Percentiles rank a stretch among this genome's conserved stretches.
Conservation (phyloP, 306 rosid genomes). For the Carpinus fangiana region DNA sequence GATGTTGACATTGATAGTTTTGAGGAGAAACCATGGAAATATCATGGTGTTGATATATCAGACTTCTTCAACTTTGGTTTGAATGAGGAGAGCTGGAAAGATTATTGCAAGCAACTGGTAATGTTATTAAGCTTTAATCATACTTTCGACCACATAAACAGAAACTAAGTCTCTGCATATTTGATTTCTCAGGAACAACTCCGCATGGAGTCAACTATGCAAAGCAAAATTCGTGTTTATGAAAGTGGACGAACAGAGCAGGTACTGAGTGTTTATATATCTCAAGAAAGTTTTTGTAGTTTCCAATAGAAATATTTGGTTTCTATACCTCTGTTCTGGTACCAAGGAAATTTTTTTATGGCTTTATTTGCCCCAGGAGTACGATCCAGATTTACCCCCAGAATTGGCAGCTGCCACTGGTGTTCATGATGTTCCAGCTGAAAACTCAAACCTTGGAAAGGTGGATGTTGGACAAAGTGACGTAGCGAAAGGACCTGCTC, state of each 20-base stretch:
- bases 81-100: constrained; percentile 95
- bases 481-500: constrained; percentile 60
- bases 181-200: constrained; percentile 76
- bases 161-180: constrained; percentile 23
- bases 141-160: constrained; percentile 15
- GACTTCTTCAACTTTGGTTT: constrained; percentile 94
- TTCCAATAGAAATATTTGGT: constrained; percentile 9
- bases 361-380: constrained; percentile 53
- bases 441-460: constrained; percentile 56
- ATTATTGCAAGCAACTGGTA: constrained; percentile 99
- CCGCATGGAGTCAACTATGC: constrained; percentile 98
- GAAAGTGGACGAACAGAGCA: constrained; percentile 98
- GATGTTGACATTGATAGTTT: constrained; percentile 87
- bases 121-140: constrained; percentile 14
- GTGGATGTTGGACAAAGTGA: constrained; percentile 64
- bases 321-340: neutral
- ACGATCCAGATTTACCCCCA: constrained; percentile 98
- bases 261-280: constrained; percentile 45
- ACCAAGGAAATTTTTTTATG: neutral
- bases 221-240: constrained; percentile 94
- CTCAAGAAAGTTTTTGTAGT: constrained; percentile 1
- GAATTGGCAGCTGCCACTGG: constrained; percentile 97
- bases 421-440: constrained; percentile 59
- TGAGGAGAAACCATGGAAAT: constrained; percentile 97
- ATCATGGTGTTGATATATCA: constrained; percentile 69